A percentile compares a stretch with the other conserved stretches of the same genome.
Conservation (phyloP, 805 yeast species). For the Candida sithepensis region DNA sequence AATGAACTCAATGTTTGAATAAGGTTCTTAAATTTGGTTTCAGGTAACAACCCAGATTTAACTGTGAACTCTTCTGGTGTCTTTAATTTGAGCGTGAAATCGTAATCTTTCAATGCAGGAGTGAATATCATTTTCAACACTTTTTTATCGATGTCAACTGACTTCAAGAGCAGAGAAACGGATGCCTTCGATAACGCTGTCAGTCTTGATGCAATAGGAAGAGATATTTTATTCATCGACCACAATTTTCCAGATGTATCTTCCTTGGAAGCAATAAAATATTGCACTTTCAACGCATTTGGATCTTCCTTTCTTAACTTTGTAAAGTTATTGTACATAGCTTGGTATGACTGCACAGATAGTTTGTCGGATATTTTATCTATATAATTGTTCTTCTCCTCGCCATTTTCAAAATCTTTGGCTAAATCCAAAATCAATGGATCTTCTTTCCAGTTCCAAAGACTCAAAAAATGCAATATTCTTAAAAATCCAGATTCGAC, state of each 20-base stretch:
- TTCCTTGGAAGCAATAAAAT: conserved; percentile 76
- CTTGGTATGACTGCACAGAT: conserved; percentile 57
- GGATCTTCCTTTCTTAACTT: conserved; percentile 77
- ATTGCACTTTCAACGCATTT: conserved; percentile 69
- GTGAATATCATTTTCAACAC: conserved; percentile 61
- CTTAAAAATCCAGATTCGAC: conserved; percentile 79
- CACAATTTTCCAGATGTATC: conserved; percentile 87
- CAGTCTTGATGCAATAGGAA: conserved; percentile 82
- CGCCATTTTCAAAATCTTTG: conserved; percentile 36
- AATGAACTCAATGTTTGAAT: conserved; percentile 35
- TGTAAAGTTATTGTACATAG: conserved; percentile 61
- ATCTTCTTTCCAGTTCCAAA: conserved; percentile 94
- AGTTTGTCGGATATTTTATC: conserved; percentile 57
- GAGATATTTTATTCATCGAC: conserved; percentile 40
- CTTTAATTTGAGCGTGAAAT: conserved; percentile 65
- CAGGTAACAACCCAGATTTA: conserved; percentile 54
- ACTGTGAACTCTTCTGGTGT: conserved; percentile 34
- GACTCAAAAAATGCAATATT: conserved; percentile 62
- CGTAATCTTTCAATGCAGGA: conserved; percentile 82
- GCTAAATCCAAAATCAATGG: conserved; percentile 78
- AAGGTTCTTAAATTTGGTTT: conserved; percentile 59
- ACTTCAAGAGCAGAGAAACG: conserved; percentile 42
- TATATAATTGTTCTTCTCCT: conserved; percentile 26
- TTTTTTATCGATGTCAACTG: conserved; percentile 29
- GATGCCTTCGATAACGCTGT: conserved; percentile 86